Base-by-base conservation (phyloP, 148 eudicot genomes). In the Cornus florida region DNA sequence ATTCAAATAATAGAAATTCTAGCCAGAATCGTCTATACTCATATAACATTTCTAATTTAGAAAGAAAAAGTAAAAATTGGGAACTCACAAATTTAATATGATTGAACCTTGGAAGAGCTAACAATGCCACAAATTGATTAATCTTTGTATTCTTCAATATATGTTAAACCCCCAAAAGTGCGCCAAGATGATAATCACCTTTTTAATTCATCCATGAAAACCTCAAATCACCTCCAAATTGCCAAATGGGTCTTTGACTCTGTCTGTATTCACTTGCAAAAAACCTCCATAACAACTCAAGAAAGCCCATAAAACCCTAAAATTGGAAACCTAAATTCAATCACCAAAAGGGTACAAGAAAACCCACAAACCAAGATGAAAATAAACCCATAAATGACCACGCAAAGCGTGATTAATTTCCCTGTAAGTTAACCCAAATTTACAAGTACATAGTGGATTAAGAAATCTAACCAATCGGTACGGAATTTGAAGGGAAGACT, bases 241-340 rank as follows among this genome's bases (percentile, higher is more conserved):
- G 24, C 20, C 76, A 20, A 22, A 56, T 57, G 76, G 77, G 48
- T 57, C 10, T 74, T 59, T 33, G 77, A 31, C 22, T 59, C n/a
- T 35, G 67, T 57, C 67, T 74, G 46, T 67, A 20, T 74, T 74
- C 33, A 33, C 68, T 62, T 6, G 22, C 33, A 43, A 22, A 39
- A 32, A 38, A 22, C 23, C 48, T 35, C 39, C 70, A 32, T 12
- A 14, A 67, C 16, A 35, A 0, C 19, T 35, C 23, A 32, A 31
- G 9, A 32, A 32, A 31, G 14, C 38, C 48, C 20, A 11, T 11
- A 11, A 74, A 12, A 7, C 7, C 10, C 28, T 14, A 19, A 7
- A 32, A 28, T 50, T 73, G 38, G 38, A 38, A 7, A 28, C 32
- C 17, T 57, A 39, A 17, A 74, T 74, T 11, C 14, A 74, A 74